Evolutionary conservation across 1,284 basidiomycete genomes (phyloP), one percentile per base, ranked within the genome.

Genomic region (Microbotryum scabiosae): DNA sequence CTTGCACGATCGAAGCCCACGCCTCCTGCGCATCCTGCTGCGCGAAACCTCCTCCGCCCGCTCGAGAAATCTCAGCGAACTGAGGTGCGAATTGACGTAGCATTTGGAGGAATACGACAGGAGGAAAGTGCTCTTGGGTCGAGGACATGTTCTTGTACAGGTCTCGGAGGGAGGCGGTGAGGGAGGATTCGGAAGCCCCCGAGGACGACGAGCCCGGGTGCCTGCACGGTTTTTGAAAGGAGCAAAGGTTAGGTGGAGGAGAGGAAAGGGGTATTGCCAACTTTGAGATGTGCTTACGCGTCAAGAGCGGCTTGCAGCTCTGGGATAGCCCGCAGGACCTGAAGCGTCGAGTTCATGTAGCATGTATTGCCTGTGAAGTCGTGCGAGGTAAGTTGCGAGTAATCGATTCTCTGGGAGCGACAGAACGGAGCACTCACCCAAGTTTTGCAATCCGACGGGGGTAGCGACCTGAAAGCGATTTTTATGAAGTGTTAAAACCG

Each of bases 11-110:
- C 60, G 87, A 84, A 2, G 82, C 84, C 82, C 89, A 97, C 63
- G 90, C 96, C 75, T 98, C 94, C 73, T 97, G 94, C 16, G 94
- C 94, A 73, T 98, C 94, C 59, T 97, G 94, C 75, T 97, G 94
- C 2, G 92, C 86, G 71, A 84, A 94, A 23, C 68, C 65, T 41
- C 65, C 64, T 7, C 80, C 80, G 2, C 81, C 73, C 66, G 77
- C 64, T 73, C 79, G 72, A 76, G 81, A 74, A 78, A 81, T 75
- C 74, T 98, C 92, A 5, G 85, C 88, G 71, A 98, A 98, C 75
- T 97, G 96, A 3, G 94, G 94, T 21, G 90, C 86, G 2, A 86
- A 83, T 58, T 83, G 80, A 23, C 92, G 83, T 46, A 97, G 79
- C 28, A 84, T 79, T 63, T 68, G 63, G 55, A 96, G 76, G 73